Percentiles rank a stretch among this genome's conserved stretches.
Conservation (phyloP, 768 basidiomycete genomes). For the Dacryopinax primogenitus region DNA sequence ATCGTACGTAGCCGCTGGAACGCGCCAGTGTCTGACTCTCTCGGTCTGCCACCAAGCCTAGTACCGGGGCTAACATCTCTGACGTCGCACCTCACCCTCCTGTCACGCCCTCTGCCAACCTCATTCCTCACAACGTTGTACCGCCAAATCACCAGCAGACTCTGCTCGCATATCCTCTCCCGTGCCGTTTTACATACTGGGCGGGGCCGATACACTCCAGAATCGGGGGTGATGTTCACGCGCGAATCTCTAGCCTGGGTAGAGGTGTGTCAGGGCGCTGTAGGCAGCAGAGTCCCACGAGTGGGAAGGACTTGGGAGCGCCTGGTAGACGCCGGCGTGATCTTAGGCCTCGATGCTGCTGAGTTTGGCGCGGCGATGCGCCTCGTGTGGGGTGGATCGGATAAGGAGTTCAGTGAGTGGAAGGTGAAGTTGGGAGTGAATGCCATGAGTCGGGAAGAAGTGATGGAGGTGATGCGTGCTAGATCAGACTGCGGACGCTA, state of each 20-base stretch:
- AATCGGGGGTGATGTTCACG: constrained; percentile 48
- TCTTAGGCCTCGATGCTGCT: constrained; percentile 50
- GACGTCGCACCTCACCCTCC: constrained; percentile 61
- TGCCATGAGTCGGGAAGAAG: neutral
- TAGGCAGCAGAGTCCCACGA: constrained; percentile 37
- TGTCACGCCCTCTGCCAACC: constrained; percentile 52
- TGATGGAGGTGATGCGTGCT: neutral
- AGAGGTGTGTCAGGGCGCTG: constrained; percentile 54
- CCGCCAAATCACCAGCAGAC: constrained; percentile 51
- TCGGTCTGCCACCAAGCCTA: constrained; percentile 55
- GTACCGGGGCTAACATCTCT: constrained; percentile 64
- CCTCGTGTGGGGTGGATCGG: constrained; percentile 41
- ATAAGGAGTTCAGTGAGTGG: constrained; percentile 16
- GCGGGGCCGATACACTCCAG: constrained; percentile 40
- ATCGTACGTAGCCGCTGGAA: constrained; percentile 26
- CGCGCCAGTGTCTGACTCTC: constrained; percentile 17
- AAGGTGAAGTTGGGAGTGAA: neutral
- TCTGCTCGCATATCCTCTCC: constrained; percentile 70
- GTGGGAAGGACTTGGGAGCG: constrained; percentile 49
- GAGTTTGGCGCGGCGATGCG: constrained; percentile 37
- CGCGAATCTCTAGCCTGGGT: constrained; percentile 75
- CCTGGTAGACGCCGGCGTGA: constrained; percentile 53
- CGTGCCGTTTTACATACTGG: constrained; percentile 72
- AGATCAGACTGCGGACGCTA: neutral
- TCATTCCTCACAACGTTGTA: constrained; percentile 51